Base-by-base conservation (phyloP, 495 filamentous ascomycete genomes). In the Chaetomium fimeti region DNA sequence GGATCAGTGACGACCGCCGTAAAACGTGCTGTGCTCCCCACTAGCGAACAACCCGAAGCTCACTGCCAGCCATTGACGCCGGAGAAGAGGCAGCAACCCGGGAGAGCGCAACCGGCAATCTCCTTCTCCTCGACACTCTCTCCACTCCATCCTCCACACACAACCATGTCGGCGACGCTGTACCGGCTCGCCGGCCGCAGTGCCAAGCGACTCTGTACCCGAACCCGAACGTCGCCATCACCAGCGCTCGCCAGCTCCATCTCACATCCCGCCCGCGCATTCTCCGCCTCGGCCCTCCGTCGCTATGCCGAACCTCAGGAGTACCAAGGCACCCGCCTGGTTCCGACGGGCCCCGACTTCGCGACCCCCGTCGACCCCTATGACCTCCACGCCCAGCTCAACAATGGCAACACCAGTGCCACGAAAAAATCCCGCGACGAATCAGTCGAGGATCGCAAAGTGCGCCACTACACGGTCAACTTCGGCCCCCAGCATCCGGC, bases 401-500 rank as follows among this genome's bases (percentile, higher is more conserved):
- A 65, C 55, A 47, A 47, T 18, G 40, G 20, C 54, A 36, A 62
- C 2, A 49, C 75, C 81, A 68, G 72, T 76, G 72, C 75, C 64
- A 77, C 79, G 51, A 71, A 83, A 40, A 84, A 86, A 66, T 79
- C 79, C 57, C 78, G 84, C 67, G 66, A 75, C 61, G 69, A 65
- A 56, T 74, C 70, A 47, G 78, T 87, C 61, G 79, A 83, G 67
- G 82, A 87, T 73, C 87, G 95, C 72, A 97, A 97, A 83, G 91
- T 98, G 68, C 85, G 95, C 68, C 95, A 99, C 77, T 99, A 99
- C 81, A 99, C 95, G 6, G 93, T 99, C 82, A 99, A 99, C 82
- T 99, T 99, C 72, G 95, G 95, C 69, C 95, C 95, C 66, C 95
- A 99, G 83, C 95, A 99, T 81, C 95, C 95, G 43, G 95, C 95